These are phyloP conservation scores for Acanthamoeba lenticulata DNA, from an alignment of 208 protist genomes.

Conservation along the genomic window DNA sequence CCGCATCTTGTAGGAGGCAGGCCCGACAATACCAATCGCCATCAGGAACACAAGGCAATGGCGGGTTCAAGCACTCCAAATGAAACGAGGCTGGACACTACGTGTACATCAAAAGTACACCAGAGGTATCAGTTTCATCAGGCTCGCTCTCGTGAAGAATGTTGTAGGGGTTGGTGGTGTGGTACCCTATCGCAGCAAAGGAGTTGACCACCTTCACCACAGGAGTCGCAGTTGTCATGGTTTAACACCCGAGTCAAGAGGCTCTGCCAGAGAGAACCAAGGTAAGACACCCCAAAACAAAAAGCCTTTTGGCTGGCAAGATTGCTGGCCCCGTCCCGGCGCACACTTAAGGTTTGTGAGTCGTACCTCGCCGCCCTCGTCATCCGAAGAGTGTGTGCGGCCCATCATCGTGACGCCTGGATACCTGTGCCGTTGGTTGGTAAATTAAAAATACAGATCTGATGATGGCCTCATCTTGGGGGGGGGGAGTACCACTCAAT, in stretches of 20 bases:
- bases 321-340: too few relatives aligned
- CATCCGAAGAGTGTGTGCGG: neutral
- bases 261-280: neutral
- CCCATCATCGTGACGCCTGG: neutral
- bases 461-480: neutral
- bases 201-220: constrained; percentile 21
- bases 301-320: neutral
- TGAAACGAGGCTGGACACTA: constrained; percentile 46
- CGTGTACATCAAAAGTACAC: neutral
- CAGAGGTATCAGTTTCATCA: neutral
- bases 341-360: too few relatives aligned
- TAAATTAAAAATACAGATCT: neutral
- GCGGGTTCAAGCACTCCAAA: constrained; percentile 53
- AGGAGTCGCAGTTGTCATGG: constrained; percentile 29
- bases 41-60: neutral
- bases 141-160: too few relatives aligned
- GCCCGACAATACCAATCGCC: constrained; percentile 34
- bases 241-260: constrained; percentile 12
- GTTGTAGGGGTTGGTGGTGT: neutral
- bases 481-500: neutral
- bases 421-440: neutral
- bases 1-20: neutral
- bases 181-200: constrained; percentile 17
- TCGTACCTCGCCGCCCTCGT: neutral
- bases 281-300: neutral